Percentiles rank a stretch among this genome's conserved stretches.
Evolutionary conservation across 129 eudicot genomes (phyloP).

Genomic region (Arctium lappa): DNA sequence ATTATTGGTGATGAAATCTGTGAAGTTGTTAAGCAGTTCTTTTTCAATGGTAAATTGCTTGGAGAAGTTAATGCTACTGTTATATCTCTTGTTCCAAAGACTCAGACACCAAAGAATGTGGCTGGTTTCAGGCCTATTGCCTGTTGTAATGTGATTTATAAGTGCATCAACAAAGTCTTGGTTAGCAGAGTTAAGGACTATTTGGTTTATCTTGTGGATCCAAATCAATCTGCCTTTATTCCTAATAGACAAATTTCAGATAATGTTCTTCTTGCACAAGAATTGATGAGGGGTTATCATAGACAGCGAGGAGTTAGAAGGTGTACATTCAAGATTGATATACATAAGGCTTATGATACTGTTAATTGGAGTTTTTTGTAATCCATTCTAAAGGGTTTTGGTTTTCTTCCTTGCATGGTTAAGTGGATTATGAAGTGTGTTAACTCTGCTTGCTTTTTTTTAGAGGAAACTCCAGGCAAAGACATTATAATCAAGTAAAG

Average conservation of each 20-base stretch:
- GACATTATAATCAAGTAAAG: no score
- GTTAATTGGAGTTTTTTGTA: neutral
- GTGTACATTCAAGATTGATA: neutral
- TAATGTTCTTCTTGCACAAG: neutral
- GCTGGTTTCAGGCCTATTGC: neutral
- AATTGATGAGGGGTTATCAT: neutral
- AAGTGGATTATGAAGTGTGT: no score
- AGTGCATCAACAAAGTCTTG: neutral
- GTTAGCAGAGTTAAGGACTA: neutral
- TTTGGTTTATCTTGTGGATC: neutral
- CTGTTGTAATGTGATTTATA: neutral
- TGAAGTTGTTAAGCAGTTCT: neutral
- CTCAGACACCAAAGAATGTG: neutral
- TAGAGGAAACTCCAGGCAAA: no score
- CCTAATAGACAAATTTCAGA: neutral
- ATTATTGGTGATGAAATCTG: neutral
- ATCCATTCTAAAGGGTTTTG: neutral
- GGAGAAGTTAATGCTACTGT: neutral
- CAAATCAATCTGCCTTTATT: neutral
- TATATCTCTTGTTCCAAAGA: neutral
- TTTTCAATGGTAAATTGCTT: neutral
- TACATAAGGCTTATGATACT: neutral
- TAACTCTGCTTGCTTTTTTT: no score
- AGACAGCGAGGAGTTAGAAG: neutral
- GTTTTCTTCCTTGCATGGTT: no score